Evolutionary conservation across 306 rosid genomes (phyloP).

Genomic region (Citrullus mucosospermus): DNA sequence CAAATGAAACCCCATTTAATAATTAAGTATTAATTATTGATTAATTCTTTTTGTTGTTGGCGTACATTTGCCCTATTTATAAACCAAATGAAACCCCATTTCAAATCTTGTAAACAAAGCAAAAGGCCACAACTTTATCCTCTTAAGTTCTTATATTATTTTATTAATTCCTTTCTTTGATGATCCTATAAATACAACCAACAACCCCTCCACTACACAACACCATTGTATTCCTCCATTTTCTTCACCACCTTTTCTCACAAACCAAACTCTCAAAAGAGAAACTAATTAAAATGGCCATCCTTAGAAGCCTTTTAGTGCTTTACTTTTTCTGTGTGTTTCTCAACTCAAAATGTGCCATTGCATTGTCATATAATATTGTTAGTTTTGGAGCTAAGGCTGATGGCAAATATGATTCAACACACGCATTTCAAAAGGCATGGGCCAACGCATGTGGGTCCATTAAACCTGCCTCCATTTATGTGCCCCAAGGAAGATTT

Average conservation of each 20-base stretch:
- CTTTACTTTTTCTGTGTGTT: neutral
- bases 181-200: too few relatives aligned
- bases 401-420: conserved; percentile 21
- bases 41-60: too few relatives aligned
- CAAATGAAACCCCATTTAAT: too few relatives aligned
- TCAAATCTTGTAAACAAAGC: too few relatives aligned
- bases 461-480: conserved; percentile 16
- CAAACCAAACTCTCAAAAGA: neutral
- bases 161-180: too few relatives aligned
- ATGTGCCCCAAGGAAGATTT: conserved; percentile 50
- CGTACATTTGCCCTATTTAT: too few relatives aligned
- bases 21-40: too few relatives aligned
- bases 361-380: conserved; percentile 16
- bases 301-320: neutral
- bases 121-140: too few relatives aligned
- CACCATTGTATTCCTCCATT: too few relatives aligned
- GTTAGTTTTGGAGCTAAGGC: conserved; percentile 26
- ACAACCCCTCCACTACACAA: neutral
- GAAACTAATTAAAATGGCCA: neutral
- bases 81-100: too few relatives aligned
- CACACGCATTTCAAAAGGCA: conserved; percentile 23
- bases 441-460: conserved; percentile 42
- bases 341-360: neutral
- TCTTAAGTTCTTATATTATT: too few relatives aligned
- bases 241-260: neutral